Percentiles rank a stretch among this genome's conserved stretches.
Evolutionary conservation across 2,329 filamentous ascomycete species (phyloP).

Genomic region (Helotiales sp.): DNA sequence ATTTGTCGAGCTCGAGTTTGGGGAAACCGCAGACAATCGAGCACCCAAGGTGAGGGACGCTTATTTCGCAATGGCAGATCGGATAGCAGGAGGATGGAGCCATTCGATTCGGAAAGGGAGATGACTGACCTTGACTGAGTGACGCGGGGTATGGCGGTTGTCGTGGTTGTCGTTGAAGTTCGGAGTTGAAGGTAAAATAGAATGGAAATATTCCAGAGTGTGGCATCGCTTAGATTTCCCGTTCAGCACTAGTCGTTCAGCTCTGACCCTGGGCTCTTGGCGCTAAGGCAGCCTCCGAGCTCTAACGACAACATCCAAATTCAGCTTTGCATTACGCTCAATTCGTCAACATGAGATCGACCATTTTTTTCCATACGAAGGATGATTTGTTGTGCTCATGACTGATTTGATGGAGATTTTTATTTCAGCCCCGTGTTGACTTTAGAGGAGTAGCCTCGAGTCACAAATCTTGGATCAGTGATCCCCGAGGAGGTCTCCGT

Average conservation of each 20-base stretch:
- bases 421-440: no score
- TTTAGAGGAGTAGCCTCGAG: no score
- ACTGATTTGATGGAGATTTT: no score
- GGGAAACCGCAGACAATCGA: not conserved
- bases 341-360: no score
- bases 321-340: no score
- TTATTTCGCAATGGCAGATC: not conserved
- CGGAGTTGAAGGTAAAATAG: not conserved
- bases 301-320: not conserved
- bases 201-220: conserved; percentile 2
- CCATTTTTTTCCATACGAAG: no score
- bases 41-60: not conserved
- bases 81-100: not conserved
- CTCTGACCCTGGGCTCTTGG: no score
- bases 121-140: conserved; percentile 27
- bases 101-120: not conserved
- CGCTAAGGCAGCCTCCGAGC: not conserved
- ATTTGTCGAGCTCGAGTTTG: not conserved
- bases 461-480: no score
- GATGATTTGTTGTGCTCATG: no score
- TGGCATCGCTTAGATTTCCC: not conserved
- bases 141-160: conserved; percentile 19
- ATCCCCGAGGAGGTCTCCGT: no score
- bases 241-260: not conserved
- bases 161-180: conserved; percentile 25